A percentile compares a stretch with the other conserved stretches of the same genome.
Evolutionary conservation across 371 early-diverging fungal species (phyloP).

Genomic region (Mucor irregularis): DNA sequence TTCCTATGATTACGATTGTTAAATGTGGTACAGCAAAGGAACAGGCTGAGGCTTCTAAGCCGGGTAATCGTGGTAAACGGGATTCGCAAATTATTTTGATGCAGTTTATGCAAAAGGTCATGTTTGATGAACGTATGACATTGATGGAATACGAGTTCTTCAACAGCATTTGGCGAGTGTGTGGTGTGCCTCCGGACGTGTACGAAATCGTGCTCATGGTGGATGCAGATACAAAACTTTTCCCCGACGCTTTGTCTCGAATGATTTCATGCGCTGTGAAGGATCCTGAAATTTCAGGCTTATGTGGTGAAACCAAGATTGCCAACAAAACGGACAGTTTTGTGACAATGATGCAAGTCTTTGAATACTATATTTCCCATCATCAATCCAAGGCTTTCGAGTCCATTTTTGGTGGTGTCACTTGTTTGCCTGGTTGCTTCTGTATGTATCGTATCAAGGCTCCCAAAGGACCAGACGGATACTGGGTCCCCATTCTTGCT

Average conservation of each 20-base stretch:
- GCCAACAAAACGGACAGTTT: constrained; percentile 81
- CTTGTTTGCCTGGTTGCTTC: constrained; percentile 96
- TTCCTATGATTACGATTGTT: constrained; percentile 87
- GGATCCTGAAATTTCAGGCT: constrained; percentile 76
- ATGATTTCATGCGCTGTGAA: constrained; percentile 76
- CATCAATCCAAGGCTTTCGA: constrained; percentile 95
- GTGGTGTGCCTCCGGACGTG: constrained; percentile 79
- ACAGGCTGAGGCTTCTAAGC: constrained; percentile 44
- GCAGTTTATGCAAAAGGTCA: constrained; percentile 93
- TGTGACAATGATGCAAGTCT: constrained; percentile 88
- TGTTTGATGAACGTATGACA: constrained; percentile 95
- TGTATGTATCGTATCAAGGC: constrained; percentile 93
- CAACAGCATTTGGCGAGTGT: constrained; percentile 78
- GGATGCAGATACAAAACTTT: constrained; percentile 94
- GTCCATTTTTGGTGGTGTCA: constrained; percentile 95
- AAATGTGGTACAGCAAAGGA: constrained; percentile 19
- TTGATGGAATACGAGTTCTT: constrained; percentile 95
- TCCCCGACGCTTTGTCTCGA: constrained; percentile 72
- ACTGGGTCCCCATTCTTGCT: constrained; percentile 78
- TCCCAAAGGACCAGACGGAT: constrained; percentile 64
- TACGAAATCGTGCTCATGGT: constrained; percentile 95
- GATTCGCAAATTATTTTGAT: constrained; percentile 98
- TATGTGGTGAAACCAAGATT: constrained; percentile 89
- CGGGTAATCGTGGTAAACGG: constrained; percentile 97
- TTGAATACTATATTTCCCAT: constrained; percentile 73